Evolutionary conservation across 768 basidiomycete genomes (phyloP).

Genomic region (Mycena vitilis): DNA sequence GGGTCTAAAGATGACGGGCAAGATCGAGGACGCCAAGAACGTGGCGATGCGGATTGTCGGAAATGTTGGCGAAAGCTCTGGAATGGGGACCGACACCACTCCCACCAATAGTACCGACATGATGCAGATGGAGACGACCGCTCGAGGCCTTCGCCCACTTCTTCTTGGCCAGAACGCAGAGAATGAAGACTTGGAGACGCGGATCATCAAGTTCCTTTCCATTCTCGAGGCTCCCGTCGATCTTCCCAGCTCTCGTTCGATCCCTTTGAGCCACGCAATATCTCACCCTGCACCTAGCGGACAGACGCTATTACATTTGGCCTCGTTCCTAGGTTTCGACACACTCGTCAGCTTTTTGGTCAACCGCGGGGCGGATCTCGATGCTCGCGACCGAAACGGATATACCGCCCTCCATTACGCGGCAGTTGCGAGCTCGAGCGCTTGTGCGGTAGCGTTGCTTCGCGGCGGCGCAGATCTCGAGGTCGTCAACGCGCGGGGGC

Average conservation of each 20-base stretch:
- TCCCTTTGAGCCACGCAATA: conserved; percentile 66
- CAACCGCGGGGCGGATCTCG: conserved; percentile 77
- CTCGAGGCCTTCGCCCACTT: conserved; percentile 42
- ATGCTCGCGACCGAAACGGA: conserved; percentile 89
- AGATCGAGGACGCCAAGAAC: conserved; percentile 92
- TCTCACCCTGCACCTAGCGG: conserved; percentile 78
- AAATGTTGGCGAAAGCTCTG: conserved; percentile 64
- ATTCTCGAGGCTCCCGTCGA: conserved; percentile 77
- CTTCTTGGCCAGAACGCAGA: conserved; percentile 67
- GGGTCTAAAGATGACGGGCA: conserved; percentile 96
- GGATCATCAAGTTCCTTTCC: conserved; percentile 84
- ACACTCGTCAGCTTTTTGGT: conserved; percentile 80
- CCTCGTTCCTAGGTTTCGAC: conserved; percentile 81
- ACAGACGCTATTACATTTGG: conserved; percentile 91
- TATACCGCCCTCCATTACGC: conserved; percentile 93
- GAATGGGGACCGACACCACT: conserved; percentile 45
- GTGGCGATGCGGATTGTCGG: conserved; percentile 95
- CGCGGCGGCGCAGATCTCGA: conserved; percentile 83
- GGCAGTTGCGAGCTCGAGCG: conserved; percentile 69
- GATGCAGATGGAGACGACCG: conserved; percentile 66
- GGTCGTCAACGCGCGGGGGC: conserved; percentile 78
- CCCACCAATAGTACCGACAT: conserved; percentile 48
- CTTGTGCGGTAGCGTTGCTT: conserved; percentile 76
- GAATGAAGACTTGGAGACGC: conserved; percentile 74
- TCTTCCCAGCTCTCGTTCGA: conserved; percentile 50